These are phyloP conservation scores for Aspergillus indologenus DNA, from an alignment of 495 filamentous ascomycete species.

Conservation along the genomic window DNA sequence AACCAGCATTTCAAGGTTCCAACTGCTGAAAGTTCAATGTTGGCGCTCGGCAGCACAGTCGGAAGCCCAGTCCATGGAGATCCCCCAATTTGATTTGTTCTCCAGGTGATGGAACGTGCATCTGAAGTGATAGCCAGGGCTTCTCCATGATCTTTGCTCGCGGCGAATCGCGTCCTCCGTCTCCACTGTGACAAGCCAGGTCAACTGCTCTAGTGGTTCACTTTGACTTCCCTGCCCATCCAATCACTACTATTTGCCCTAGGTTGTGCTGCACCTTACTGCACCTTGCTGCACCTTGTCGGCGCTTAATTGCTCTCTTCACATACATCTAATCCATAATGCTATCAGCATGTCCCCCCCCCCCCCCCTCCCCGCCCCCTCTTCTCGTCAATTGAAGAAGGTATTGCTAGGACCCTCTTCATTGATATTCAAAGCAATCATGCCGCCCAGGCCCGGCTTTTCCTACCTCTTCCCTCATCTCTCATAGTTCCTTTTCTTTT, in stretches of 20 bases:
- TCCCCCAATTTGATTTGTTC: slow-evolving; percentile 15
- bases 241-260: slow-evolving; percentile 30
- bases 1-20: no score
- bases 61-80: slow-evolving; percentile 2
- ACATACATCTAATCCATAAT: slow-evolving; percentile 14
- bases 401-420: slow-evolving; percentile 13
- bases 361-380: slow-evolving; percentile 1
- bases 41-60: slow-evolving; percentile 35
- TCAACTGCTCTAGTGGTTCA: slow-evolving; percentile 24
- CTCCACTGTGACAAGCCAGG: slow-evolving; percentile 42
- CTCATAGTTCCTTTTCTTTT: neutral
- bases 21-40: slow-evolving; percentile 11
- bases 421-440: slow-evolving; percentile 38
- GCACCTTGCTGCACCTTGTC: no score
- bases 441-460: slow-evolving; percentile 18
- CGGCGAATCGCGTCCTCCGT: slow-evolving; percentile 5
- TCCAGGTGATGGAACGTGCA: slow-evolving; percentile 37
- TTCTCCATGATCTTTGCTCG: slow-evolving; percentile 12
- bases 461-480: slow-evolving; percentile 12
- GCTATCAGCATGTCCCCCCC: slow-evolving; percentile 4
- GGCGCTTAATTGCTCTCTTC: slow-evolving; percentile 33
- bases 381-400: neutral
- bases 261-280: slow-evolving; percentile 22
- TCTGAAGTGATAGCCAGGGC: slow-evolving; percentile 19
- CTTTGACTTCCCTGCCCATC: slow-evolving; percentile 11